phyloP scores from a whole-genome alignment of 2,329 filamentous ascomycete species.

The Aschersonia sp. region DNA sequence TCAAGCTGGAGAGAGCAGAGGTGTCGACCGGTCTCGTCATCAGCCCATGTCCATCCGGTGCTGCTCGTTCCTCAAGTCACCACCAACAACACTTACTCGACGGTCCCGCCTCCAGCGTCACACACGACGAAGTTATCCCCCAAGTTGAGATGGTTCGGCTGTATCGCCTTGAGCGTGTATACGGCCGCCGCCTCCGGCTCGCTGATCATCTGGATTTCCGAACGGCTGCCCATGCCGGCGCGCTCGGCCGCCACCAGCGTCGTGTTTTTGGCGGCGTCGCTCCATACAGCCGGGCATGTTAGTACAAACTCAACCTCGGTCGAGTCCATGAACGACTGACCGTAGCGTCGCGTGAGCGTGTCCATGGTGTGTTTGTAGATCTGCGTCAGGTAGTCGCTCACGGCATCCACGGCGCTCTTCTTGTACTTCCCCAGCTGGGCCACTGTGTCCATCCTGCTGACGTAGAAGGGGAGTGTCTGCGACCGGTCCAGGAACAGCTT shows the following conservation, averaged over 20 bases:
- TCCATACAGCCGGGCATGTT: conserved; percentile 75
- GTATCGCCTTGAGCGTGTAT: conserved; percentile 66
- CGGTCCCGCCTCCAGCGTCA: conserved; percentile 48
- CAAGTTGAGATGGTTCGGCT: conserved; percentile 57
- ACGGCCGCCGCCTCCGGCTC: conserved; percentile 71
- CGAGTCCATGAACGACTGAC: conserved; percentile 62
- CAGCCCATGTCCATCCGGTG: conserved; percentile 7
- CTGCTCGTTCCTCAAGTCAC: too few species aligned
- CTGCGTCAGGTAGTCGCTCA: conserved; percentile 66
- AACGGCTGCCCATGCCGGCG: conserved; percentile 60
- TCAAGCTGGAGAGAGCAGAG: conserved; percentile 31
- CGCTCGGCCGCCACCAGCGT: conserved; percentile 64
- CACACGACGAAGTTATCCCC: conserved; percentile 53
- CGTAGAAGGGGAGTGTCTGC: conserved; percentile 69
- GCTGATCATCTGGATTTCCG: conserved; percentile 64
- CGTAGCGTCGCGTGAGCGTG: conserved; percentile 58
- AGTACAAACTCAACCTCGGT: conserved; percentile 68
- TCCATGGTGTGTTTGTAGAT: conserved; percentile 69
- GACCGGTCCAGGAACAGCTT: conserved; percentile 73
- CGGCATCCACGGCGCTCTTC: conserved; percentile 67
- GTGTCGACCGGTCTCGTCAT: too few species aligned
- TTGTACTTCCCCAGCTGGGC: conserved; percentile 60
- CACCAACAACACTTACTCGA: conserved; percentile 38
- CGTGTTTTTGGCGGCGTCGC: conserved; percentile 72
- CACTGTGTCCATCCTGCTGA: conserved; percentile 63